Percentiles rank a stretch among this genome's conserved stretches.
Conservation (phyloP, 805 yeast genomes). For the Zygosaccharomyces gambellarensis region DNA sequence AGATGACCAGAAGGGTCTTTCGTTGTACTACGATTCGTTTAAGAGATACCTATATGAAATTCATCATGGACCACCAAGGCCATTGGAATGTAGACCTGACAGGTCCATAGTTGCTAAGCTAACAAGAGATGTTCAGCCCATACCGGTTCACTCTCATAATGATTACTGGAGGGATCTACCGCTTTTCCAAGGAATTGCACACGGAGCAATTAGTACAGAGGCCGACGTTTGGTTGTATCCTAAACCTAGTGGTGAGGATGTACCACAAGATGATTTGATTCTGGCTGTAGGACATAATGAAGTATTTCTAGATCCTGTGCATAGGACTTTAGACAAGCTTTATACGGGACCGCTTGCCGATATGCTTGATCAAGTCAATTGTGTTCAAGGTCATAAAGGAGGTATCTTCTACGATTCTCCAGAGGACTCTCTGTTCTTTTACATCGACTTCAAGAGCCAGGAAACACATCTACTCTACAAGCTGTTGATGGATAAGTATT, state of each 20-base stretch:
- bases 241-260: not conserved
- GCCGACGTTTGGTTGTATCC: conserved; percentile 56
- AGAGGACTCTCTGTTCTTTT: conserved; percentile 50
- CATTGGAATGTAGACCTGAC: conserved; percentile 13
- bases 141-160: conserved; percentile 57
- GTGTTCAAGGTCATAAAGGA: conserved; percentile 15
- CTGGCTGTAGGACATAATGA: conserved; percentile 62
- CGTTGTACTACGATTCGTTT: conserved; percentile 19
- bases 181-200: conserved; percentile 48
- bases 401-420: conserved; percentile 45
- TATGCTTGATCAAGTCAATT: conserved; percentile 48
- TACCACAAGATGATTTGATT: conserved; percentile 32
- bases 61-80: not conserved
- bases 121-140: conserved; percentile 24
- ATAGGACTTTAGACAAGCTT: conserved; percentile 43
- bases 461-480: conserved; percentile 40
- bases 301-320: conserved; percentile 39
- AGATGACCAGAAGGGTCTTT: conserved; percentile 6
- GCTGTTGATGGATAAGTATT: conserved; percentile 39
- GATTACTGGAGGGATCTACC: conserved; percentile 63
- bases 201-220: conserved; percentile 56
- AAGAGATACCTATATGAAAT: conserved; percentile 9
- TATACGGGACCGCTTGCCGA: conserved; percentile 51
- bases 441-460: conserved; percentile 61
- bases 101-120: conserved; percentile 20